Evolutionary conservation across 139 green algal species (phyloP).

Genomic region (Eudorina sp.): DNA sequence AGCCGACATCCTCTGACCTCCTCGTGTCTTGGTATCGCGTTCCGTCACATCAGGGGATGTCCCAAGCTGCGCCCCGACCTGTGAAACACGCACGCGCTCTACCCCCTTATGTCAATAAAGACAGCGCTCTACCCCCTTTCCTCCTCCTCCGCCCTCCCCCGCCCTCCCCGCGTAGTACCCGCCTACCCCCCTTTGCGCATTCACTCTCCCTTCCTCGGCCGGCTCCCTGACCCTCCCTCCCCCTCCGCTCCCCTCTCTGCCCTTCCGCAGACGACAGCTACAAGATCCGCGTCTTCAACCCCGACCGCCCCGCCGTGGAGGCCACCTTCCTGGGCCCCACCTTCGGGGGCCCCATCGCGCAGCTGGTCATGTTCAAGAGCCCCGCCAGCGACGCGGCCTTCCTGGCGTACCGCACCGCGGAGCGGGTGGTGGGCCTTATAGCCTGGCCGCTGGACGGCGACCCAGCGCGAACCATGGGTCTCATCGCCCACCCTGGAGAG

Average conservation of each 20-base stretch:
- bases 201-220: no score
- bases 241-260: neutral
- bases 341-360: constrained; percentile 70
- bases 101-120: no score
- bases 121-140: no score
- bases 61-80: no score
- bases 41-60: no score
- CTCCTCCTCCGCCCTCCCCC: no score
- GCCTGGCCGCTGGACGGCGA: constrained; percentile 78
- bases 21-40: no score
- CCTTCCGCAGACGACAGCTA: constrained; percentile 65
- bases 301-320: constrained; percentile 54
- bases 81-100: no score
- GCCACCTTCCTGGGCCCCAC: constrained; percentile 76
- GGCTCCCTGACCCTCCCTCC: no score
- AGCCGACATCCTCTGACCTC: no score
- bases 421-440: constrained; percentile 78
- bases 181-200: neutral
- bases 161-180: neutral
- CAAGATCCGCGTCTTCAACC: constrained; percentile 76
- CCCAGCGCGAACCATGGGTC: constrained; percentile 69
- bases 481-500: constrained; percentile 83
- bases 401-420: constrained; percentile 71
- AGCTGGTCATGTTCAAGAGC: constrained; percentile 69
- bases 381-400: constrained; percentile 45